Evolutionary conservation across 176 grass and related monocot species (phyloP).

Genomic region (Otatea glauca): DNA sequence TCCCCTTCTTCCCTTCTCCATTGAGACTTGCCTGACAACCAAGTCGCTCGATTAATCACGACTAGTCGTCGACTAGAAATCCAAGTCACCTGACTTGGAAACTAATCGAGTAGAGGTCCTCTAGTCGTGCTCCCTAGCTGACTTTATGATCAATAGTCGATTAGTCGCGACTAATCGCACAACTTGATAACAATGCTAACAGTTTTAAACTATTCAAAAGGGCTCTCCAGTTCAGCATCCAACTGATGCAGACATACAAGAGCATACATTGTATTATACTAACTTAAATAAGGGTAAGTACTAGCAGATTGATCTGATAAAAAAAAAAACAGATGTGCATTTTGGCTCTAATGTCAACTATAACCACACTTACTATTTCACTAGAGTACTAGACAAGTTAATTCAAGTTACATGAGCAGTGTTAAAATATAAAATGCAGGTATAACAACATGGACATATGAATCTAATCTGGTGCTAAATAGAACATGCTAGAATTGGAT

Average conservation of each 20-base stretch:
- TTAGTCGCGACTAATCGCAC: no score
- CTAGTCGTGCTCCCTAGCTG: no score
- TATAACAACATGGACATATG: not conserved
- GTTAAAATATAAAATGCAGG: not conserved
- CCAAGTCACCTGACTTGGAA: no score
- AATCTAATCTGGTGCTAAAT: not conserved
- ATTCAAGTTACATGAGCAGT: slow-evolving; percentile 5
- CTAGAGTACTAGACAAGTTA: not conserved
- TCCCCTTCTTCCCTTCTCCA: no score
- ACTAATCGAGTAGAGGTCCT: no score
- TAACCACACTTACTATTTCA: not conserved
- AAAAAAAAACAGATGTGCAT: not conserved
- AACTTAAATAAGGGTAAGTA: not conserved
- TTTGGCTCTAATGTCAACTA: not conserved
- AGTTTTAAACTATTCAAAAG: slow-evolving; percentile 7
- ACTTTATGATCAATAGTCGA: no score
- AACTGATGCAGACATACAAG: slow-evolving; percentile 21
- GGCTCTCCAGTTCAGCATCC: slow-evolving; percentile 6
- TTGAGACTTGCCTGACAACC: no score
- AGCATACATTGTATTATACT: slow-evolving; percentile 30
- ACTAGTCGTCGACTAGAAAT: no score
- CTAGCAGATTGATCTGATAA: not conserved
- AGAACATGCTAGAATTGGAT: slow-evolving; percentile 10
- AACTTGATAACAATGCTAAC: no score
- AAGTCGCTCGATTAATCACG: no score